Base-by-base conservation (phyloP, 2,329 filamentous ascomycete species). In the Penicillium sp. region DNA sequence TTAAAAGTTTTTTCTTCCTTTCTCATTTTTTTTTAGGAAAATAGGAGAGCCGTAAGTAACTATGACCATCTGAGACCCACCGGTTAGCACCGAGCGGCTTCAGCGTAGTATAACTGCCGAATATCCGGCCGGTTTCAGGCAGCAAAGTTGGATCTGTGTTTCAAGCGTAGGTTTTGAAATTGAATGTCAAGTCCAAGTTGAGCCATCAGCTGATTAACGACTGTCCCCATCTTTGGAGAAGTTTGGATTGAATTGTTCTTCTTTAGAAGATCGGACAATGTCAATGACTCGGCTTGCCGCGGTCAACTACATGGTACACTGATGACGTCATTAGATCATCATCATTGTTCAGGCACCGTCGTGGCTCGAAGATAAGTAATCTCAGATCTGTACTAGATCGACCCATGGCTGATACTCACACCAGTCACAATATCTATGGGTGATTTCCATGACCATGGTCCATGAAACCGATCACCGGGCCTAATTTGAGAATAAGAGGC, bases 21-120 rank as follows among this genome's bases (percentile, higher is more conserved):
- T n/a, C n/a, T n/a, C n/a, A 12, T 28, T 28, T 14, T 7, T 11
- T 10, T 11, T 9, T 29, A 27, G 22, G 37, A 41, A 43, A 42
- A n/a, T 33, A 36, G 27, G 33, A 49, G 19, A 16, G 39, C 33
- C 39, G 33, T 36, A 43, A 28, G 39, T 31, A 43, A 48, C 33
- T 44, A 31, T 37, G 46, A 48, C 43, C 46, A 19, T 33, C 41
- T 37, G n/a, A 43, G 46, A 49, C 46, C 46, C 46, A 48, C 46
- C 18, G 37, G 30, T 16, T 31, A 42, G 31, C 31, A 43, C 33
- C 19, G 19, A 43, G 46, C 46, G 39, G 46, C 46, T 49, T 43
- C 46, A 28, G 28, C 18, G 1, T 37, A 14, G 27, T 19, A 12
- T 8, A 38, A 38, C 42, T 45, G 46, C 46, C 46, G 46, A 49